These are phyloP conservation scores for Sugiyamaella chiloensis DNA, from an alignment of 805 yeast genomes.

Conservation along the genomic window DNA sequence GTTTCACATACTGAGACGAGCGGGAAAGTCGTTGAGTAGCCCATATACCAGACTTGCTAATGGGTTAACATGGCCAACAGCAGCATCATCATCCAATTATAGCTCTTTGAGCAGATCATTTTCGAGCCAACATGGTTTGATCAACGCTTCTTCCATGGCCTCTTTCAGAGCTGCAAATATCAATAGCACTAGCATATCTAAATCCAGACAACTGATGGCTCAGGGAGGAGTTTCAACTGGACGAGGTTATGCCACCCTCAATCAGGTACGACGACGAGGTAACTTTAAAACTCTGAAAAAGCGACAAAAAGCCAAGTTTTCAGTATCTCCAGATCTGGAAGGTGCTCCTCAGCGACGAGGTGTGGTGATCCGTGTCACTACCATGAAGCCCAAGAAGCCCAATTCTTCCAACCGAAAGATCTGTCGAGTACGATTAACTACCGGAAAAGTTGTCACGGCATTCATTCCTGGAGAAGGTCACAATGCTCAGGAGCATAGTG, in stretches of 20 bases:
- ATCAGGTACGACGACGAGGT: constrained; percentile 35
- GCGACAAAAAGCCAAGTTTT: constrained; percentile 26
- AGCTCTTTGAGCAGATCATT: no score
- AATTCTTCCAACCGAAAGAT: constrained; percentile 98
- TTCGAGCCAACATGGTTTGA: no score
- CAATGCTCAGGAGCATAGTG: constrained; percentile 95
- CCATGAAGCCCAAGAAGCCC: constrained; percentile 95
- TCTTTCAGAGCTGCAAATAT: no score
- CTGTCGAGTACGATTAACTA: constrained; percentile 87
- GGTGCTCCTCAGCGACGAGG: constrained; percentile 87
- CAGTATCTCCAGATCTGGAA: constrained; percentile 74
- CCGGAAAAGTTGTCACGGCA: constrained; percentile 85
- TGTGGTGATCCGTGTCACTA: constrained; percentile 90
- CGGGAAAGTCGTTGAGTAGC: no score
- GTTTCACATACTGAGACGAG: no score
- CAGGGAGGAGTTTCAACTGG: not conserved
- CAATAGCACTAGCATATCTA: no score
- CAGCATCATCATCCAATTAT: no score
- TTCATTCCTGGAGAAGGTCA: constrained; percentile 99
- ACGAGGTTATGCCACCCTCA: constrained; percentile 26
- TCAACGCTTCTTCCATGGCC: no score
- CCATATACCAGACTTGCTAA: no score
- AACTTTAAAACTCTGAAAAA: constrained; percentile 32
- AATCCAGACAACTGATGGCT: not conserved
- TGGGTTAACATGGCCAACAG: no score